phyloP scores from a whole-genome alignment of 257 asterid genomes.

The Vinca minor region DNA sequence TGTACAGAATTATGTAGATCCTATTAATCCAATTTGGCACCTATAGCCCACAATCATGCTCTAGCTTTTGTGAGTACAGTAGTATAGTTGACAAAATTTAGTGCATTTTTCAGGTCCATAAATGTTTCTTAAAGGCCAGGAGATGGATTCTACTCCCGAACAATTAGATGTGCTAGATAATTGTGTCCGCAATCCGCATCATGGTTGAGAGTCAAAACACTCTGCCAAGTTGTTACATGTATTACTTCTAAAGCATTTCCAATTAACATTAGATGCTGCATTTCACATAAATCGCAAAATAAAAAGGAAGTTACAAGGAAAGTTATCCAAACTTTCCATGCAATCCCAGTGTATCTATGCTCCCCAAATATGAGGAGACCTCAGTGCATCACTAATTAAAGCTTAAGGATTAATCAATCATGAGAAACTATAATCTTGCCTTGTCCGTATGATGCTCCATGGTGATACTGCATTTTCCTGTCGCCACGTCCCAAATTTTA shows the following conservation, averaged over 20 bases:
- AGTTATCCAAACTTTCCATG: background rate
- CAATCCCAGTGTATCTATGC: background rate
- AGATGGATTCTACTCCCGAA: background rate
- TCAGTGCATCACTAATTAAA: background rate
- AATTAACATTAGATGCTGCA: background rate
- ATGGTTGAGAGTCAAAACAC: background rate
- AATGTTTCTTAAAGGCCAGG: background rate
- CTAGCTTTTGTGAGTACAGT: background rate
- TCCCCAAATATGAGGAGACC: background rate
- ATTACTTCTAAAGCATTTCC: background rate
- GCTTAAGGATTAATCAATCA: background rate
- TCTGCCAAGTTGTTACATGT: background rate
- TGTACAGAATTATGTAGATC: background rate
- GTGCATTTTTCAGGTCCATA: background rate
- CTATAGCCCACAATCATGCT: background rate
- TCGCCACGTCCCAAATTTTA: constrained; percentile 80
- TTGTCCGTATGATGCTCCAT: constrained; percentile 80
- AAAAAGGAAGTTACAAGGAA: background rate
- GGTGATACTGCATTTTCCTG: constrained; percentile 60
- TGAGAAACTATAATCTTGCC: constrained; percentile 35
- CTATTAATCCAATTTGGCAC: background rate
- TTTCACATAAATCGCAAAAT: background rate
- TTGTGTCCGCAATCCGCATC: background rate
- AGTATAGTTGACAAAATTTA: background rate
- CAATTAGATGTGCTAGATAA: background rate